Conservation (phyloP, 208 protist species). For the Crithidia mellificae region DNA sequence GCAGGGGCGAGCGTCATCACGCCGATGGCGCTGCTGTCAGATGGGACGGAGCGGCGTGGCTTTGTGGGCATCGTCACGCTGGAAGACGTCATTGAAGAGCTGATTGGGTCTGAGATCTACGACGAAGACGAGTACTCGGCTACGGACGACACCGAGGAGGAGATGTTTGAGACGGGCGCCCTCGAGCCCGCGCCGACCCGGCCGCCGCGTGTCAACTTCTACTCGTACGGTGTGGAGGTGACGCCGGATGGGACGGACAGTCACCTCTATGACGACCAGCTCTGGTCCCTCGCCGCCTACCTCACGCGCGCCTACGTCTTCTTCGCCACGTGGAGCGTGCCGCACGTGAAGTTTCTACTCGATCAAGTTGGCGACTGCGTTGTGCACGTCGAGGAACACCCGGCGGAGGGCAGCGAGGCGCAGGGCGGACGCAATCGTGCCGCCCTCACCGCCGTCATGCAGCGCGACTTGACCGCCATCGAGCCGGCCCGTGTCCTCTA, state of each 20-base stretch:
- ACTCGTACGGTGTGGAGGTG: slow-evolving; percentile 52
- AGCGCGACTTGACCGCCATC: slow-evolving; percentile 4
- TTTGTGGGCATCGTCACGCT: slow-evolving; percentile 69
- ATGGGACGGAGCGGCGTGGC: slow-evolving; percentile 10
- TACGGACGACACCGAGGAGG: slow-evolving; percentile 19
- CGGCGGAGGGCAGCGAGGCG: slow-evolving; percentile 6
- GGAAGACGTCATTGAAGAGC: slow-evolving; percentile 79
- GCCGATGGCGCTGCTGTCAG: slow-evolving; percentile 19
- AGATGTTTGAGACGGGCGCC: slow-evolving; percentile 8
- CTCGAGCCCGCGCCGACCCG: slow-evolving; percentile 10
- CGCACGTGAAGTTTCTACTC: slow-evolving; percentile 60
- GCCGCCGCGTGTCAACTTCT: slow-evolving; percentile 72
- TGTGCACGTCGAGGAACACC: slow-evolving; percentile 27
- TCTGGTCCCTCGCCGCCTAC: slow-evolving; percentile 67
- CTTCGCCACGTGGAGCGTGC: slow-evolving; percentile 67
- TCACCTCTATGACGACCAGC: slow-evolving; percentile 57
- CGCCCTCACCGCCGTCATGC: neutral
- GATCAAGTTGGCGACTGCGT: slow-evolving; percentile 54
- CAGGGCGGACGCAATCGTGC: neutral
- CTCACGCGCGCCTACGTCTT: slow-evolving; percentile 53
- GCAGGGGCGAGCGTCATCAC: slow-evolving; percentile 13
- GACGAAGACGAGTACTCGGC: slow-evolving; percentile 71
- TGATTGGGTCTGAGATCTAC: slow-evolving; percentile 75
- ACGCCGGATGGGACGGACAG: slow-evolving; percentile 6
- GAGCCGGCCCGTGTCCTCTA: slow-evolving; percentile 47